Conservation (phyloP, 2,329 filamentous ascomycete genomes). For the Phialemoniopsis sp. region DNA sequence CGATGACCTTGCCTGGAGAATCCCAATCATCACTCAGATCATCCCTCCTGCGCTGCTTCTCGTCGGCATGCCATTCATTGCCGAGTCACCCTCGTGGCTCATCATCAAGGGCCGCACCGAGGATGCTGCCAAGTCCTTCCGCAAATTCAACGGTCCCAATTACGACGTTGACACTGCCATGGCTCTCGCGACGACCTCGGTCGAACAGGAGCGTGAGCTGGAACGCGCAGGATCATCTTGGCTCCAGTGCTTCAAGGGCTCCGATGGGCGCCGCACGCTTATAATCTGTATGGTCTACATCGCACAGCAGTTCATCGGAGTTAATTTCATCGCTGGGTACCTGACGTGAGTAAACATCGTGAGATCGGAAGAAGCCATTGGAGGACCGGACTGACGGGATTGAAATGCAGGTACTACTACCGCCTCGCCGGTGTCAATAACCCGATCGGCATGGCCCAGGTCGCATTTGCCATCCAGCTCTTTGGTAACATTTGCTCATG, state of each 20-base stretch:
- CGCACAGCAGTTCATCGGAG: slow-evolving; percentile 21
- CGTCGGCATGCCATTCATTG: slow-evolving; percentile 6
- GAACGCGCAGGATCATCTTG: slow-evolving; percentile 12
- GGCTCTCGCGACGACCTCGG: slow-evolving; percentile 7
- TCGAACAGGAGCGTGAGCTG: slow-evolving; percentile 15
- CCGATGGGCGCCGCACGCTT: slow-evolving; percentile 18
- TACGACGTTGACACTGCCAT: slow-evolving; percentile 18
- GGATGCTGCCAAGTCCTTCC: slow-evolving; percentile 9
- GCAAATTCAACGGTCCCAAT: slow-evolving; percentile 16
- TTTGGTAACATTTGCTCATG: slow-evolving; percentile 22
- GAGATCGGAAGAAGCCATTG: not conserved
- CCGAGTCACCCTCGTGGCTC: slow-evolving; percentile 15
- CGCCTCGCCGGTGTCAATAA: slow-evolving; percentile 20
- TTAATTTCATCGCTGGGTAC: slow-evolving; percentile 22
- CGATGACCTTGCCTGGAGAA: slow-evolving; percentile 19
- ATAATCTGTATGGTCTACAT: slow-evolving; percentile 25
- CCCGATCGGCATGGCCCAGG: slow-evolving; percentile 19
- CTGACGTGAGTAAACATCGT: slow-evolving; percentile 11
- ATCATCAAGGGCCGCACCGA: slow-evolving; percentile 10
- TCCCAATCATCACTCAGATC: slow-evolving; percentile 22
- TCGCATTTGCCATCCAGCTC: slow-evolving; percentile 20
- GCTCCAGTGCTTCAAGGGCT: slow-evolving; percentile 21
- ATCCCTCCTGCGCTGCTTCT: slow-evolving; percentile 17
- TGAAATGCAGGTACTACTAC: slow-evolving; percentile 14
- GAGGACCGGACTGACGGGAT: not conserved